These are phyloP conservation scores for Pythium sukuiense DNA, from an alignment of 352 stramenopile genomes.

Conservation along the genomic window DNA sequence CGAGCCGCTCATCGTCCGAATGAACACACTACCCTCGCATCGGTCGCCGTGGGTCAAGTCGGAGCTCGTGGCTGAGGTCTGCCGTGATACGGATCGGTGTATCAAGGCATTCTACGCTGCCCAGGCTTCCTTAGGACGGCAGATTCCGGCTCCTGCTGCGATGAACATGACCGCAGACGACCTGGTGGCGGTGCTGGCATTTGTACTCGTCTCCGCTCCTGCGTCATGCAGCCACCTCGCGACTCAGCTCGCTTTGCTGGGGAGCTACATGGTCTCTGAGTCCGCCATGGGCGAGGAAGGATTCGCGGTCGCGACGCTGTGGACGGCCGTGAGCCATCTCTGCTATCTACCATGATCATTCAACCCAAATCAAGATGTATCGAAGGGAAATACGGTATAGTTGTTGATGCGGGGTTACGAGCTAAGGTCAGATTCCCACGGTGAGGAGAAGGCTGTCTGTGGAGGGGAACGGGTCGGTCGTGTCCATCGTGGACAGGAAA, in stretches of 20 bases:
- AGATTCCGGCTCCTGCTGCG: slow-evolving; percentile 13
- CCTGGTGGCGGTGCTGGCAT: slow-evolving; percentile 49
- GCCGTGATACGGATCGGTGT: slow-evolving; percentile 41
- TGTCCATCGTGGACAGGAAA: slow-evolving; percentile 20
- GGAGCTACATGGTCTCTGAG: slow-evolving; percentile 46
- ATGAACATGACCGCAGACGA: slow-evolving; percentile 55
- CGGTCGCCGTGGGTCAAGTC: slow-evolving; percentile 62
- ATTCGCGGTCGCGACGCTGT: slow-evolving; percentile 58
- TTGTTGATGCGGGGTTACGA: background rate
- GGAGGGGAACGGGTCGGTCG: background rate
- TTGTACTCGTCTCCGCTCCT: slow-evolving; percentile 50
- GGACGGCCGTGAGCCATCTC: slow-evolving; percentile 44
- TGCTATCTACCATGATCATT: slow-evolving; percentile 23
- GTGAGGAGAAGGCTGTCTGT: background rate
- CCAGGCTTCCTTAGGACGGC: slow-evolving; percentile 4
- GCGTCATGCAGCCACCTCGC: slow-evolving; percentile 45
- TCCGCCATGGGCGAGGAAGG: slow-evolving; percentile 40
- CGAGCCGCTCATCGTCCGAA: slow-evolving; percentile 35
- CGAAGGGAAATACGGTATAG: background rate
- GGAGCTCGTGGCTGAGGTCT: slow-evolving; percentile 43
- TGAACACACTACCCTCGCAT: slow-evolving; percentile 46
- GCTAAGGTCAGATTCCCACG: background rate
- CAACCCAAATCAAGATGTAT: background rate
- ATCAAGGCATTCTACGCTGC: slow-evolving; percentile 47
- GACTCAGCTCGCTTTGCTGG: slow-evolving; percentile 61